Evolutionary conservation across 106 monocot genomes (phyloP).

Genomic region (Phalaenopsis equestris): DNA sequence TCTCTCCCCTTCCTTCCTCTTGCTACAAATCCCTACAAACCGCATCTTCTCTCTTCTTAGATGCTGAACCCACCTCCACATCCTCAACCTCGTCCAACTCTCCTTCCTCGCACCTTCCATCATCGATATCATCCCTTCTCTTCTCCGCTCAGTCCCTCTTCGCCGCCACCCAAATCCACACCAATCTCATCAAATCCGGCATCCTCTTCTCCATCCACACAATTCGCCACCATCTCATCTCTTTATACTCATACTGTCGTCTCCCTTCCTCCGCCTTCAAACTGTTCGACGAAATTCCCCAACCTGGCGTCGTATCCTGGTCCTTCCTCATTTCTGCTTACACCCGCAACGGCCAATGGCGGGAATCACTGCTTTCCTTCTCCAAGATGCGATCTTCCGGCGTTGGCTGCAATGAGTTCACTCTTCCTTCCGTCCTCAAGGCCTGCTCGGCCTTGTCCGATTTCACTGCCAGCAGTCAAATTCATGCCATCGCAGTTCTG

Average conservation of each 20-base stretch:
- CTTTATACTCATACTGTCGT: conserved; percentile 38
- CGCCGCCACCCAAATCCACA: conserved; percentile 29
- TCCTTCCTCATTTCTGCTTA: conserved; percentile 56
- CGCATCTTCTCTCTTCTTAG: not conserved
- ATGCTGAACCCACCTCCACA: not conserved
- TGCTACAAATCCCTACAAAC: not conserved
- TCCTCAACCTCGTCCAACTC: not conserved
- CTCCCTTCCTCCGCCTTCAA: conserved; percentile 26
- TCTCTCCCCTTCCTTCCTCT: not conserved
- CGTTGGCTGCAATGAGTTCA: conserved; percentile 53
- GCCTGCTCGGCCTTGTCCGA: conserved; percentile 39
- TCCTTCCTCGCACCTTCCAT: not conserved
- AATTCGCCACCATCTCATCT: conserved; percentile 41
- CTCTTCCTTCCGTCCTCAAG: conserved; percentile 75
- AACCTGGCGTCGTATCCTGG: conserved; percentile 49
- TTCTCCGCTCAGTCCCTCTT: conserved; percentile 18
- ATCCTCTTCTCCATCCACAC: conserved; percentile 20
- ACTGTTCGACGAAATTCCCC: conserved; percentile 74
- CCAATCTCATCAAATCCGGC: conserved; percentile 37
- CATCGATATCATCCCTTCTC: conserved; percentile 10
- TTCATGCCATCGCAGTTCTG: conserved; percentile 41
- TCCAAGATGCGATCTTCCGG: conserved; percentile 31
- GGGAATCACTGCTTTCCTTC: conserved; percentile 42
- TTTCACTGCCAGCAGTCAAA: conserved; percentile 32
- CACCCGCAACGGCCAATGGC: conserved; percentile 29